phyloP scores from a whole-genome alignment of 2,329 filamentous ascomycete genomes.

The Hymenoscyphus repandus region DNA sequence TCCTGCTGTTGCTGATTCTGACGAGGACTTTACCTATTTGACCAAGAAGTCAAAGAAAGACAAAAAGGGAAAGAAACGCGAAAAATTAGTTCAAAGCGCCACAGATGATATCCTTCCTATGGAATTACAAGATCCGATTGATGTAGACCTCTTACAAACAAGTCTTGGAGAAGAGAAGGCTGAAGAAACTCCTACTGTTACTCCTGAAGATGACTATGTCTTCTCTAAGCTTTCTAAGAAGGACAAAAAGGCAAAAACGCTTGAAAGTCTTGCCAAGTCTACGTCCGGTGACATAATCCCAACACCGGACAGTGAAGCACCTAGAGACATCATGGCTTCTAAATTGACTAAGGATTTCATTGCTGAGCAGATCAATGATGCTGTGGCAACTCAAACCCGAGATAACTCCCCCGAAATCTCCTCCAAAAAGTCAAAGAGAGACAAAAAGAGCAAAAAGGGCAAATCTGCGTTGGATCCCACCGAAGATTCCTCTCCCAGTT shows the following conservation, averaged over 20 bases:
- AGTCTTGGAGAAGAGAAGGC: background rate
- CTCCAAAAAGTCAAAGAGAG: background rate
- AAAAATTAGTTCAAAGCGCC: constrained; percentile 10
- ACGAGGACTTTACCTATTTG: constrained; percentile 10
- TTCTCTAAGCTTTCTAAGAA: constrained; percentile 2
- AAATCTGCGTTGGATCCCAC: too few relatives aligned
- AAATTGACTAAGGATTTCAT: too few relatives aligned
- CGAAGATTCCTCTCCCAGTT: too few relatives aligned
- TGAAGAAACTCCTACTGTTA: background rate
- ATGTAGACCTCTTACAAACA: background rate
- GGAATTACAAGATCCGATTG: constrained; percentile 2
- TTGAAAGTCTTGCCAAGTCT: background rate
- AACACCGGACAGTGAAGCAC: background rate
- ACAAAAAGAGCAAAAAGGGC: too few relatives aligned
- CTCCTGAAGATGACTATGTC: constrained; percentile 2
- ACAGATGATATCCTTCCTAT: constrained; percentile 5
- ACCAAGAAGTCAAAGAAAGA: constrained; percentile 37
- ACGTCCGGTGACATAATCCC: background rate
- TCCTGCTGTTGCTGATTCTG: background rate
- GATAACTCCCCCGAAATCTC: background rate
- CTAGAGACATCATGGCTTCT: background rate
- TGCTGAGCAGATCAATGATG: background rate
- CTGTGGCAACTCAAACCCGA: background rate
- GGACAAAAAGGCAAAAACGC: constrained; percentile 9
- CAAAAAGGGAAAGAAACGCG: constrained; percentile 28